Evolutionary conservation across 805 yeast species (phyloP).

Genomic region (Kodamaea restingae): DNA sequence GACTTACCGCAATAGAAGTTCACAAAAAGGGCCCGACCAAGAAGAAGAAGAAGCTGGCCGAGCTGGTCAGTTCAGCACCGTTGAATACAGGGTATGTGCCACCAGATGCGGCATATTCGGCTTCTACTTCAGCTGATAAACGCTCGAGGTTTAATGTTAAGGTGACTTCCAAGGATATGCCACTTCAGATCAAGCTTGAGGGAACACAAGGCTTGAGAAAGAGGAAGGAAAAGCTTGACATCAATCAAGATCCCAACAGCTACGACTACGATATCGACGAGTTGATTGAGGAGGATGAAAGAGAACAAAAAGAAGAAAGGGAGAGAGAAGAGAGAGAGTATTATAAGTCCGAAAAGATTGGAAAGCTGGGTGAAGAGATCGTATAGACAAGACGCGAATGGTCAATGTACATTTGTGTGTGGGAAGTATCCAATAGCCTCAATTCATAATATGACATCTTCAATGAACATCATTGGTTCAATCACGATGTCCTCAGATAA

Average conservation of each 20-base stretch:
- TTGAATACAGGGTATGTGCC: conserved; percentile 35
- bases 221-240: conserved; percentile 29
- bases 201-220: conserved; percentile 20
- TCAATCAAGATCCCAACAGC: conserved; percentile 37
- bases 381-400: conserved; percentile 12
- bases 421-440: too few species aligned
- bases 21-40: conserved; percentile 15
- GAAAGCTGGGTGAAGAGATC: conserved; percentile 23
- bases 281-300: conserved; percentile 35
- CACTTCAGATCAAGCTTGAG: conserved; percentile 19
- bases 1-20: conserved; percentile 43
- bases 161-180: conserved; percentile 35
- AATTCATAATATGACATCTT: too few species aligned
- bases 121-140: conserved; percentile 21
- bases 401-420: too few species aligned
- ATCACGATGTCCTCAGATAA: too few species aligned
- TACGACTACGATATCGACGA: conserved; percentile 44
- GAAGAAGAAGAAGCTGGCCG: conserved; percentile 8
- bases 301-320: conserved; percentile 18
- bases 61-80: conserved; percentile 1
- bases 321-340: conserved; percentile 12
- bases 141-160: conserved; percentile 16
- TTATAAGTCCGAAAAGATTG: conserved; percentile 19
- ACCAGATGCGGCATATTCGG: conserved; percentile 26
- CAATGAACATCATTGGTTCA: too few species aligned